Evolutionary conservation across 148 eudicot species (phyloP).

Genomic region (Talinum fruticosum): DNA sequence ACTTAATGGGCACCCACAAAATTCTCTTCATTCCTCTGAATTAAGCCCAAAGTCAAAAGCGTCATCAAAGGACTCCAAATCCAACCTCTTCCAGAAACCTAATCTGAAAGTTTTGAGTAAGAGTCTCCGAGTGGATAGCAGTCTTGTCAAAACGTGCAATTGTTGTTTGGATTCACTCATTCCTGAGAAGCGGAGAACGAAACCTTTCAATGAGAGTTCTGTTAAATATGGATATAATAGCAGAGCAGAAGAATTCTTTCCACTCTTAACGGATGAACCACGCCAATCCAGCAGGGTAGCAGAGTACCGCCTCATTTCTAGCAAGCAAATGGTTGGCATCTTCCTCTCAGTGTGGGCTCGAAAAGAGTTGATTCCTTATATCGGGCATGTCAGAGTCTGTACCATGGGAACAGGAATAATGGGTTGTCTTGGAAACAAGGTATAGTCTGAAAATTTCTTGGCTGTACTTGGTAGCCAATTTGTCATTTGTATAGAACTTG

Average conservation of each 20-base stretch:
- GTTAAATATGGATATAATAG: conserved; percentile 21
- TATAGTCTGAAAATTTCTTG: conserved; percentile 7
- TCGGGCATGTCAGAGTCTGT: conserved; percentile 71
- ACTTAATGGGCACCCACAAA: conserved; percentile 52
- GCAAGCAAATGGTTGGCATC: conserved; percentile 93
- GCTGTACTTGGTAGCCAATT: neutral
- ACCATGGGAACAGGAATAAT: conserved; percentile 82
- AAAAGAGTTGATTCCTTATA: conserved; percentile 57
- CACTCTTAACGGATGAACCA: conserved; percentile 30
- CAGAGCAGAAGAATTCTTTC: conserved; percentile 29
- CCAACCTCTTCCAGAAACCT: conserved; percentile 51
- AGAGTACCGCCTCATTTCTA: conserved; percentile 57
- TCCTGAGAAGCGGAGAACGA: conserved; percentile 38
- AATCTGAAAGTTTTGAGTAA: conserved; percentile 56
- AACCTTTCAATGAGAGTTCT: conserved; percentile 38
- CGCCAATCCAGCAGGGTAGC: conserved; percentile 19
- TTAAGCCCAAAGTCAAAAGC: conserved; percentile 37
- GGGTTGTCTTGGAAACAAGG: conserved; percentile 96
- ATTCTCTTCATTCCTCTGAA: conserved; percentile 23
- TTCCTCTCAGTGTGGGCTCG: conserved; percentile 80
- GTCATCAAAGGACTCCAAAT: conserved; percentile 43
- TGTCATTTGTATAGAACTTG: neutral
- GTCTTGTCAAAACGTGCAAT: conserved; percentile 68
- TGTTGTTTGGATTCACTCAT: conserved; percentile 45
- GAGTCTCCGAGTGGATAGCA: conserved; percentile 49